Base-by-base conservation (phyloP, 2,329 filamentous ascomycete genomes). In the Penicillium olsonii region DNA sequence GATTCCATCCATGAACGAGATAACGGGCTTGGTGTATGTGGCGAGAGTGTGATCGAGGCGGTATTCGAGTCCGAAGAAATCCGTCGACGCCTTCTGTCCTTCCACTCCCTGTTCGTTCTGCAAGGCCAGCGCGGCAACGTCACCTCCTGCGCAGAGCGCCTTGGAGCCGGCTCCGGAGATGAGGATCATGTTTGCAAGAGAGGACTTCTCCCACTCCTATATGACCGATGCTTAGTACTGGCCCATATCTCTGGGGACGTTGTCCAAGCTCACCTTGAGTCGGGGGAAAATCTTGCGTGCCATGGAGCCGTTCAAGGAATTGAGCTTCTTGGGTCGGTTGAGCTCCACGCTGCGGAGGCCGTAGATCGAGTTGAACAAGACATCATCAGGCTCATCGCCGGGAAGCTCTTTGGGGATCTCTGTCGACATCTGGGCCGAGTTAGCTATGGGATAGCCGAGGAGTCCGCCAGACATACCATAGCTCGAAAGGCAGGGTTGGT, bases 1-100 rank as follows among this genome's bases (percentile, higher is more conserved):
- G 70, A 96, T 88, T 52, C 94, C 94, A 67, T 99, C 94, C 87
- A 99, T 95, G 67, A 97, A 88, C 26, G 94, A 88, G 44, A 99
- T 84, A 67, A 94, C 95, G 0, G 94, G 94, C 77, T 96, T 99
- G 54, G 78, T 69, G 75, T 96, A 96, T 31, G 92, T 96, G 18
- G 94, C 89, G 68, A 99, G 96, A 61, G 92, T 79, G 74, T 99
- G 94, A 70, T 99, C 89, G 55, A 99, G 85, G 75, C 90, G 87
- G 80, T 97, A 99, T 85, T 99, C 95, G 49, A 94, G 85, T 11
- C 78, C 90, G 69, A 99, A 99, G 79, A 95, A 99, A 43, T 92
- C 85, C 40, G 82, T 77, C 22, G 92, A 95, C 62, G 80, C 79
- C 65, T 85, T 76, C 75, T 90, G 86, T 26, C 92, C 92, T 59